Percentiles rank a stretch among this genome's conserved stretches.
These are phyloP conservation scores for Deinandra increscens DNA, from an alignment of 129 eudicot genomes.

Conservation along the genomic window DNA sequence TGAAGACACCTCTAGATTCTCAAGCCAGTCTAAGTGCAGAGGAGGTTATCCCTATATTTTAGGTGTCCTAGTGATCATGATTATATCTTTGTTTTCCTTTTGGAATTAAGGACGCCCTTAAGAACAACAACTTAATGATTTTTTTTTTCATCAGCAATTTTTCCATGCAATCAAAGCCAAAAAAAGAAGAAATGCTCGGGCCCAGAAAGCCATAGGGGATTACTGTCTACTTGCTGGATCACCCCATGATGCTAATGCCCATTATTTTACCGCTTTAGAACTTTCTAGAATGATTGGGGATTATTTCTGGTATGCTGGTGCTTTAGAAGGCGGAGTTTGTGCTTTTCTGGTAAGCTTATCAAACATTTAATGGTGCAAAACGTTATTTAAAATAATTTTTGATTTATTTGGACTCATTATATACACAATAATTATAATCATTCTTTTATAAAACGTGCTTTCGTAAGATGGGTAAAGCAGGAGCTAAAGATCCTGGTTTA, in stretches of 20 bases:
- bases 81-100: slow-evolving; percentile 18
- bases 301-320: slow-evolving; percentile 98
- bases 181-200: slow-evolving; percentile 87
- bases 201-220: slow-evolving; percentile 93
- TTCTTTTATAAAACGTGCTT: slow-evolving; percentile 15
- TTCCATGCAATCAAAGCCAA: slow-evolving; percentile 82
- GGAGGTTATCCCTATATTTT: slow-evolving; percentile 98
- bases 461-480: slow-evolving; percentile 67
- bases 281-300: slow-evolving; percentile 87
- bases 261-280: slow-evolving; percentile 81
- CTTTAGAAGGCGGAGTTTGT: slow-evolving; percentile 95
- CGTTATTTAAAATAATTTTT: neutral
- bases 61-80: slow-evolving; percentile 67
- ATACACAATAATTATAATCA: neutral
- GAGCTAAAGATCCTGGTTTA: slow-evolving; percentile 64
- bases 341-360: slow-evolving; percentile 72
- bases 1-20: slow-evolving; percentile 97
- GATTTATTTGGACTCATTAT: slow-evolving; percentile 14
- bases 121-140: slow-evolving; percentile 19
- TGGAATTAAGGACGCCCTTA: neutral
- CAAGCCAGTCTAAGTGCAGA: slow-evolving; percentile 99
- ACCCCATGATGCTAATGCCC: slow-evolving; percentile 90
- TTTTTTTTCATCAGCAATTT: slow-evolving; percentile 36
- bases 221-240: slow-evolving; percentile 94
- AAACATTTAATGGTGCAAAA: neutral